A percentile compares a stretch with the other conserved stretches of the same genome.
phyloP scores from a whole-genome alignment of 2,329 filamentous ascomycete genomes.

The Nectriaceae sp. region DNA sequence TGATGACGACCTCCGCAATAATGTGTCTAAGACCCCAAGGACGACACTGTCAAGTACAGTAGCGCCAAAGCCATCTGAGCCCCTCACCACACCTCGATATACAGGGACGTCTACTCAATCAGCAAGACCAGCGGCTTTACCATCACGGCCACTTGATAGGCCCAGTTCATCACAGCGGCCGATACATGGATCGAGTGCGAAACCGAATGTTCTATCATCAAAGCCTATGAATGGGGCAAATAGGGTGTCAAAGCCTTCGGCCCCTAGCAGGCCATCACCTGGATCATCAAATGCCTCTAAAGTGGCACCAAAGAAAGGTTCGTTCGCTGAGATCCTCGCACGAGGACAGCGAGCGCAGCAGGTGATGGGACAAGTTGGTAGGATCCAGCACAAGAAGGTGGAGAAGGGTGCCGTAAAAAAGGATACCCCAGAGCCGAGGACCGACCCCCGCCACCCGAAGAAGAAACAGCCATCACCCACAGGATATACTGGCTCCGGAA shows the following conservation, averaged over 20 bases:
- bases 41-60: constrained; percentile 25
- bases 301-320: constrained; percentile 67
- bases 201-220: constrained; percentile 24
- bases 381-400: constrained; percentile 74
- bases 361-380: constrained; percentile 63
- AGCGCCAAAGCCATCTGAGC: constrained; percentile 20
- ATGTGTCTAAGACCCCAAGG: constrained; percentile 46
- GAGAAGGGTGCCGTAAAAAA: constrained; percentile 57
- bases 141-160: constrained; percentile 28
- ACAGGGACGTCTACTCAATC: constrained; percentile 15
- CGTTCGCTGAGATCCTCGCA: constrained; percentile 73
- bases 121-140: constrained; percentile 18
- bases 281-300: constrained; percentile 38
- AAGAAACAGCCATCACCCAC: constrained; percentile 15
- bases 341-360: constrained; percentile 68
- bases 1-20: constrained; percentile 48
- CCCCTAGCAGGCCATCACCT: constrained; percentile 25
- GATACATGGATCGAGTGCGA: constrained; percentile 13
- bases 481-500: constrained; percentile 36
- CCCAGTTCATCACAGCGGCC: constrained; percentile 25
- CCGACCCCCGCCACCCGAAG: constrained; percentile 25
- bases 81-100: constrained; percentile 12
- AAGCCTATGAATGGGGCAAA: constrained; percentile 27
- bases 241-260: constrained; percentile 26
- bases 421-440: constrained; percentile 48